Evolutionary conservation across 495 filamentous ascomycete genomes (phyloP).

Genomic region (Sordaria brevicollis): DNA sequence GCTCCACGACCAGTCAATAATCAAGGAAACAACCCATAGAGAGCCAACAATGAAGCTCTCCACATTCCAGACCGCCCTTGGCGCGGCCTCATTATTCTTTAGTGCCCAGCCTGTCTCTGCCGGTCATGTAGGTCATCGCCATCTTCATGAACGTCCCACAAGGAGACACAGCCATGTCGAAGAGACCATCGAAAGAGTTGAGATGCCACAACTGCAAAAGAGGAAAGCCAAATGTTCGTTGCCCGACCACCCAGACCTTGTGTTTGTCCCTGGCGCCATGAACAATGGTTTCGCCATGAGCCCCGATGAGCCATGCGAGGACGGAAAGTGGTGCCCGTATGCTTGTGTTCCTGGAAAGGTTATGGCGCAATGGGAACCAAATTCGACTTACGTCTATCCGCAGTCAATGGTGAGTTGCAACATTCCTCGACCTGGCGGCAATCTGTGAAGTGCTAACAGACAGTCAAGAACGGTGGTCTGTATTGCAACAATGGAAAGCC

Average conservation of each 20-base stretch:
- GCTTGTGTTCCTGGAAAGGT: constrained; percentile 69
- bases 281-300: constrained; percentile 83
- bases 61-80: constrained; percentile 37
- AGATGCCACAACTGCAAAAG: constrained; percentile 19
- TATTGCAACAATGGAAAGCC: constrained; percentile 63
- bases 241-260: constrained; percentile 56
- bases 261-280: constrained; percentile 48
- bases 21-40: neutral
- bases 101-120: constrained; percentile 22
- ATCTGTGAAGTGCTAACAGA: constrained; percentile 17
- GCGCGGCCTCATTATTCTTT: constrained; percentile 36
- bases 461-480: constrained; percentile 58
- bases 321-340: constrained; percentile 66
- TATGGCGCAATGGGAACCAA: constrained; percentile 69
- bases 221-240: constrained; percentile 48
- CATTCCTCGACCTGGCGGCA: neutral
- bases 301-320: constrained; percentile 59
- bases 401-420: constrained; percentile 57
- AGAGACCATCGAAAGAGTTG: constrained; percentile 11
- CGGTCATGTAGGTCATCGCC: constrained; percentile 21
- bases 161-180: constrained; percentile 22
- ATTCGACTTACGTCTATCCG: constrained; percentile 57
- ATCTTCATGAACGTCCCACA: constrained; percentile 22
- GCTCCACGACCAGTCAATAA: neutral
- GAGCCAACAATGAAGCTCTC: constrained; percentile 34